phyloP scores from a whole-genome alignment of 2,329 filamentous ascomycete species.

The Talaromyces sp. region DNA sequence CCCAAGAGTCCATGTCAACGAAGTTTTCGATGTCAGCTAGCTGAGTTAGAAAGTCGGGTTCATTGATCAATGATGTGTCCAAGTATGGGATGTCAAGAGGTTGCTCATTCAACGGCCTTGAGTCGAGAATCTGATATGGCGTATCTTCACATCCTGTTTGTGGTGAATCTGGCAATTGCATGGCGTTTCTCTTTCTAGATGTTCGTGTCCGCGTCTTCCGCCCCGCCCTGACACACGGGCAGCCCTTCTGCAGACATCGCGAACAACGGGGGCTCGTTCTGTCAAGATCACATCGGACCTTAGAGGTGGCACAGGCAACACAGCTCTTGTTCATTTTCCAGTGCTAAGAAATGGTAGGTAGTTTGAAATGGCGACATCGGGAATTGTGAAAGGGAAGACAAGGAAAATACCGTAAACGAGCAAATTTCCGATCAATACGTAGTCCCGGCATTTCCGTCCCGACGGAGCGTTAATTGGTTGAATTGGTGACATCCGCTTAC shows the following conservation, averaged over 20 bases:
- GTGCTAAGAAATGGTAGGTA: background rate
- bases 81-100: background rate
- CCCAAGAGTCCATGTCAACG: background rate
- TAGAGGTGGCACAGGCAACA: background rate
- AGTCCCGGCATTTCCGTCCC: no score
- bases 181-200: background rate
- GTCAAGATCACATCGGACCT: background rate
- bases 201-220: background rate
- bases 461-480: no score
- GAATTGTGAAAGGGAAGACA: background rate
- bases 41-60: background rate
- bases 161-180: background rate
- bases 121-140: background rate
- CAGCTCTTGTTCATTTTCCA: constrained; percentile 1
- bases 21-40: background rate
- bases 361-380: background rate
- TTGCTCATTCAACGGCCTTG: background rate
- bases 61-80: background rate
- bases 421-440: background rate
- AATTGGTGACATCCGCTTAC: no score
- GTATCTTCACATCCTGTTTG: background rate
- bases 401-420: background rate
- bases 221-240: background rate
- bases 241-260: background rate
- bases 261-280: background rate